Base-by-base conservation (phyloP, 768 basidiomycete genomes). In the Astraeus odoratus region DNA sequence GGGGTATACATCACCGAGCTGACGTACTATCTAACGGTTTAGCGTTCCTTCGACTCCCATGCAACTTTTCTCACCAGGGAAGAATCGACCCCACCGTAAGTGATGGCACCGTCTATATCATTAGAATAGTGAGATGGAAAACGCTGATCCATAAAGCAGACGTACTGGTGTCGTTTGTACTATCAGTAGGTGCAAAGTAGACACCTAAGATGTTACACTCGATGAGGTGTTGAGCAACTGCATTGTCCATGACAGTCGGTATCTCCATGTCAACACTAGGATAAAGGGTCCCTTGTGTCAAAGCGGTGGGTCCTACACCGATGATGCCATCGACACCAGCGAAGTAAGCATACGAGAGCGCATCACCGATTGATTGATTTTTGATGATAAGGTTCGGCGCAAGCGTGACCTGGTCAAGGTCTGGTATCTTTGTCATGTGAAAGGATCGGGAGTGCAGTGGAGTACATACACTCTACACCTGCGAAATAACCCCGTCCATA, bases 401-500 rank as follows among this genome's bases (percentile, higher is more conserved):
- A 19, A 66, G 40, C 5, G 57, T 51, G 20, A 61, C 57, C 34
- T 53, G 51, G 35, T 67, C 64, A 19, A 48, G 39, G 37, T 60
- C 52, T 64, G 35, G 23, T 20, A 1, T 10, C 43, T 20, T 35
- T 24, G 22, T 15, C 15, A 30, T 16, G 16, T 29, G 9, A 3
- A 5, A 15, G 13, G 22, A n/a, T 4, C 25, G 26, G 2, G 9
- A 9, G 18, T 4, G 18, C n/a, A 5, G 30, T 2, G 9, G 27
- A 13, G 13, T 30, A 8, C 46, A 34, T 26, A 56, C 57, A 75
- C 48, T 73, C 71, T 31, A 55, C 58, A 18, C 72, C 70, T 59
- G 30, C 23, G 34, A 65, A 46, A 34, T 26, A 40, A 12, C 47
- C 59, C 1, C 1, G 0, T 3, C 54, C 52, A 39, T 47, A 60